Base-by-base conservation (phyloP, 1,284 basidiomycete genomes). In the Leucoagaricus sp. region DNA sequence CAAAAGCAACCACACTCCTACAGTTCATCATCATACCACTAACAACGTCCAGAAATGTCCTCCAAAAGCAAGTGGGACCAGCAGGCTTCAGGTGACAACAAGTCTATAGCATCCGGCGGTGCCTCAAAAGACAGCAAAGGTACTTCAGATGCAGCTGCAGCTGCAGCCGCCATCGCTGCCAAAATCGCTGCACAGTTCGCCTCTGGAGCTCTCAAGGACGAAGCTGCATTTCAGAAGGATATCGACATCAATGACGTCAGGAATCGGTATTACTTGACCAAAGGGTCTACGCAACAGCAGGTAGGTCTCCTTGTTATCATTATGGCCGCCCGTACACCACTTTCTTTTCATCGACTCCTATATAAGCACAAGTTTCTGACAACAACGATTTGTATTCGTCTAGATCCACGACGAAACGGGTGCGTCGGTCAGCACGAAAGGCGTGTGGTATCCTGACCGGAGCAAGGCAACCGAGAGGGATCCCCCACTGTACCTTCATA, bases 201-300 rank as follows among this genome's bases (percentile, higher is more conserved):
- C 34, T 79, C 74, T 42, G 75, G 78, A 1, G 73, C 63, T 12
- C 58, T 69, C 67, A 64, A 84, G 80, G 69, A 92, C 59, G 93
- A 95, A 61, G 91, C 82, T 41, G 93, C 92, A 51, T 98, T 90
- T 66, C 87, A 86, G 13, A 85, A 93, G 65, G 94, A 98, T 70
- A 93, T 99, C 60, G 96, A 98, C 70, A 97, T 99, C 72, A 98
- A 99, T 73, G 97, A 99, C 74, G 81, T 96, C 57, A 79, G 96
- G 65, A 99, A 99, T 75, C 82, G 96, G 58, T 99, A 99, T 73
- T 78, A 98, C 70, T 78, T 99, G 66, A 99, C 97, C 42, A 97
- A 94, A 72, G 92, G 93, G 2, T 84, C 90, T 28, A 98, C 96
- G 1, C 96, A 98, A 71, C 80, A 89, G 49, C 88, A 96, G 81